Evolutionary conservation across 1,284 basidiomycete genomes (phyloP).

Genomic region (Bondarzewia mesenterica): DNA sequence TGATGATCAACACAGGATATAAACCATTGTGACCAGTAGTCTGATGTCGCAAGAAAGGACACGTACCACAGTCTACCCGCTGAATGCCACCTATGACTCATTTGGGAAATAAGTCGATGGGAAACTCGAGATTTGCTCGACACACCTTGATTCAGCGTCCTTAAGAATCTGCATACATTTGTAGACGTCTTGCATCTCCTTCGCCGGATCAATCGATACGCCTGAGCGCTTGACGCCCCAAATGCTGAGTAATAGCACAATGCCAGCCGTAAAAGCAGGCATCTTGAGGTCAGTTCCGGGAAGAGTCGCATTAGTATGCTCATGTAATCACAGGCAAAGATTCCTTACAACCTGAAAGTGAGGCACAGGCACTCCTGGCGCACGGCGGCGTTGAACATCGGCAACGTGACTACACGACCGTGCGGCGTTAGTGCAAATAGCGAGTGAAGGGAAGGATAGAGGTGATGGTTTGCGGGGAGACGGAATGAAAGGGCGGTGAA

Average conservation of each 20-base stretch:
- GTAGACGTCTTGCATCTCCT: constrained; percentile 64
- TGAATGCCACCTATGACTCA: constrained; percentile 32
- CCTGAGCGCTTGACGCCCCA: constrained; percentile 66
- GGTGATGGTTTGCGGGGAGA: constrained; percentile 34
- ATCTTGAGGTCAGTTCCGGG: constrained; percentile 18
- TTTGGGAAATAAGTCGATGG: constrained; percentile 1
- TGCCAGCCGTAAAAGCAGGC: constrained; percentile 52
- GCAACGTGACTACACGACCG: constrained; percentile 49
- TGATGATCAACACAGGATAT: no score
- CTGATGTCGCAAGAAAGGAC: neutral
- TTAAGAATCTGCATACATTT: constrained; percentile 60
- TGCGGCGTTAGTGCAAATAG: constrained; percentile 59
- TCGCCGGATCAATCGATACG: constrained; percentile 41
- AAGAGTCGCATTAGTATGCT: neutral
- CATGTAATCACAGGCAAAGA: neutral
- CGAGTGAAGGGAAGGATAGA: constrained; percentile 45
- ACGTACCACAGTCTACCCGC: constrained; percentile 15
- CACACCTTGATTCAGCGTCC: constrained; percentile 40
- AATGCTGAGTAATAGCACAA: constrained; percentile 66
- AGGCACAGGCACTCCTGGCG: constrained; percentile 15
- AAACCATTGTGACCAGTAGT: no score
- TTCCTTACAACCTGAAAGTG: constrained; percentile 18
- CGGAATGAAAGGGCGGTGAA: constrained; percentile 59
- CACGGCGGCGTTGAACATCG: constrained; percentile 29
- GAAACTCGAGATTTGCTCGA: constrained; percentile 1